Percentiles rank a stretch among this genome's conserved stretches.
phyloP scores from a whole-genome alignment of 73 alveolate genomes.

The Uronychia setigera region DNA sequence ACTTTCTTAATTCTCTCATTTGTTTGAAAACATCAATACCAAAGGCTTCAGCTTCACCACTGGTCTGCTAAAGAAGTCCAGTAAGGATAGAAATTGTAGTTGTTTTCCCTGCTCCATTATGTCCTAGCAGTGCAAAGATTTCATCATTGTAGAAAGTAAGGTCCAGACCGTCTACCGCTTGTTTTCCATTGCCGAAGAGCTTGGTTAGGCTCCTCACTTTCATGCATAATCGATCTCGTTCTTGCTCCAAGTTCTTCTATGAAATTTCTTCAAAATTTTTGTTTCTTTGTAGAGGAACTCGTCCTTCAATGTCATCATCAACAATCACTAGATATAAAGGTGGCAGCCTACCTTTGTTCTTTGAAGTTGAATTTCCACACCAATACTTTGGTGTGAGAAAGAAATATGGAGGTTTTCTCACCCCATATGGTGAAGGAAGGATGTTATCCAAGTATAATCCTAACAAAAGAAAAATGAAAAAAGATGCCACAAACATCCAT shows the following conservation, averaged over 20 bases:
- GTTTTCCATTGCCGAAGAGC: conserved; percentile 67
- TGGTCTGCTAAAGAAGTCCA: conserved; percentile 62
- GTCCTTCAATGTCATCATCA: neutral
- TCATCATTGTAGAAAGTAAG: conserved; percentile 45
- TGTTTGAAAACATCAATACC: conserved; percentile 46
- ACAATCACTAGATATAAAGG: neutral
- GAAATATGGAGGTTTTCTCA: conserved; percentile 63
- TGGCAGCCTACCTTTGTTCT: neutral
- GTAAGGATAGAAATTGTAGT: conserved; percentile 90
- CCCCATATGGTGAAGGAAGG: conserved; percentile 65
- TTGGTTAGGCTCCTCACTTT: conserved; percentile 57
- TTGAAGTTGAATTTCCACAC: conserved; percentile 22
- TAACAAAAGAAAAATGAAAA: conserved; percentile 48
- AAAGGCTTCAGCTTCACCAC: conserved; percentile 59
- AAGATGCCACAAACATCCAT: conserved; percentile 22
- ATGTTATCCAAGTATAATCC: conserved; percentile 71
- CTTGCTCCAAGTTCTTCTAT: conserved; percentile 6
- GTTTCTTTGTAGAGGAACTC: neutral
- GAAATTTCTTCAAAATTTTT: neutral
- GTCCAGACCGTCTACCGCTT: conserved; percentile 72
- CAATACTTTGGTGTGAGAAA: conserved; percentile 38
- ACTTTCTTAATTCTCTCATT: conserved; percentile 64
- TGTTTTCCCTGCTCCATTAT: conserved; percentile 98
- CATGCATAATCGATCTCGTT: conserved; percentile 17
- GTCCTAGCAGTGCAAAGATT: conserved; percentile 87